These are phyloP conservation scores for Metahyphopichia silvanorum DNA, from an alignment of 805 yeast genomes.

Conservation along the genomic window DNA sequence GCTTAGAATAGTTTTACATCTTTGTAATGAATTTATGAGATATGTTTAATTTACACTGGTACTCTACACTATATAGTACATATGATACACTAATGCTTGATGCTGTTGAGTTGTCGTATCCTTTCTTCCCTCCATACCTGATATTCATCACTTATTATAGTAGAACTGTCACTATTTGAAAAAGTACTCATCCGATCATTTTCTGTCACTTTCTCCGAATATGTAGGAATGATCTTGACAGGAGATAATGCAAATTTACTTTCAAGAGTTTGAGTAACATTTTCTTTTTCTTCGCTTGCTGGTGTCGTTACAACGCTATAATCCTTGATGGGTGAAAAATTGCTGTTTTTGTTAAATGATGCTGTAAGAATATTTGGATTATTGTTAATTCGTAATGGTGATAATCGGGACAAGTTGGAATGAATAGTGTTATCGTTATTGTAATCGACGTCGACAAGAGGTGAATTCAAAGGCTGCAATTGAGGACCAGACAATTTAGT, in stretches of 20 bases:
- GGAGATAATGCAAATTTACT: constrained; percentile 9
- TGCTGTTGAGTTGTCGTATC: constrained; percentile 21
- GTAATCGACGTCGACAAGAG: constrained; percentile 7
- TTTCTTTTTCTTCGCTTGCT: constrained; percentile 1
- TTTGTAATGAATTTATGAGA: not conserved
- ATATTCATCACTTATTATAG: constrained; percentile 39
- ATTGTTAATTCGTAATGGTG: constrained; percentile 10
- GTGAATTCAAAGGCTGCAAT: constrained; percentile 15
- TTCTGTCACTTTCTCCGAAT: not conserved
- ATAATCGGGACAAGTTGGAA: constrained; percentile 7
- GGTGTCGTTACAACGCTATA: not conserved
- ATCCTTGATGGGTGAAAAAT: not conserved
- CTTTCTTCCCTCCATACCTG: constrained; percentile 37
- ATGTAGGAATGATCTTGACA: constrained; percentile 4
- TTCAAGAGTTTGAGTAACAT: not conserved
- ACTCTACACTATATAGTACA: not conserved
- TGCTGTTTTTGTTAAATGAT: not conserved
- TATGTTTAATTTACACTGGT: not conserved
- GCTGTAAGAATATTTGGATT: constrained; percentile 1
- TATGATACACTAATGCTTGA: not conserved
- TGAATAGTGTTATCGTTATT: constrained; percentile 3
- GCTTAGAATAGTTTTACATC: not conserved
- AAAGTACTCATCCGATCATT: constrained; percentile 5
- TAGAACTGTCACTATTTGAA: constrained; percentile 31
- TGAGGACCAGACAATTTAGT: constrained; percentile 6